phyloP scores from a whole-genome alignment of 768 basidiomycete species.

The Rhodotorula diobovata region DNA sequence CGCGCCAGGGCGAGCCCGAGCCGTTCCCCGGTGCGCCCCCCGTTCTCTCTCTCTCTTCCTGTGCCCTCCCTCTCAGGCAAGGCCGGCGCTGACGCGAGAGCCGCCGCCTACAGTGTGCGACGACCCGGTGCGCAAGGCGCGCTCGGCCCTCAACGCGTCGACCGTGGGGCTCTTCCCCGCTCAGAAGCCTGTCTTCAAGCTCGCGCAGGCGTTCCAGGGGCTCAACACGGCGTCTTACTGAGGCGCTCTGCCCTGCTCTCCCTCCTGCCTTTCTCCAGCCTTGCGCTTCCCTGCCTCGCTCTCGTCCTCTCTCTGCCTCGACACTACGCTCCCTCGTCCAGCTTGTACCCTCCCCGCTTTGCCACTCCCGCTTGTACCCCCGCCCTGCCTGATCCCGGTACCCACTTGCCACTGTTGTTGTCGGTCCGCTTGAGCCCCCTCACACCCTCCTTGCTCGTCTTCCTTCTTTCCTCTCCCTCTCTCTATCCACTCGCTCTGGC shows the following conservation, averaged over 20 bases:
- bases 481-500: no score
- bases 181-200: slow-evolving; percentile 31
- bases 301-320: not conserved
- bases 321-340: no score
- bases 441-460: no score
- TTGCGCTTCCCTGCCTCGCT: no score
- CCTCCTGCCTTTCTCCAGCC: no score
- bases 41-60: not conserved
- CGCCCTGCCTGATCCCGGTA: not conserved
- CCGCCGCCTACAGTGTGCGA: slow-evolving; percentile 15
- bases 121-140: slow-evolving; percentile 38
- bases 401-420: not conserved
- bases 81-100: no score
- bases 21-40: slow-evolving; percentile 37
- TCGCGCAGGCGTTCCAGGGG: slow-evolving; percentile 27
- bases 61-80: not conserved
- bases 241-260: no score
- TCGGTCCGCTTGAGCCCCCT: not conserved
- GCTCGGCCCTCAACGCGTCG: slow-evolving; percentile 28
- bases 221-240: not conserved
- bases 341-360: no score
- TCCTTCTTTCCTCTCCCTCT: no score
- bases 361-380: not conserved
- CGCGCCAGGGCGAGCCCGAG: slow-evolving; percentile 67
- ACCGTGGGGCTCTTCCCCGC: slow-evolving; percentile 33